Conservation (phyloP, 305 asterid genomes). For the Solanum chacoense region DNA sequence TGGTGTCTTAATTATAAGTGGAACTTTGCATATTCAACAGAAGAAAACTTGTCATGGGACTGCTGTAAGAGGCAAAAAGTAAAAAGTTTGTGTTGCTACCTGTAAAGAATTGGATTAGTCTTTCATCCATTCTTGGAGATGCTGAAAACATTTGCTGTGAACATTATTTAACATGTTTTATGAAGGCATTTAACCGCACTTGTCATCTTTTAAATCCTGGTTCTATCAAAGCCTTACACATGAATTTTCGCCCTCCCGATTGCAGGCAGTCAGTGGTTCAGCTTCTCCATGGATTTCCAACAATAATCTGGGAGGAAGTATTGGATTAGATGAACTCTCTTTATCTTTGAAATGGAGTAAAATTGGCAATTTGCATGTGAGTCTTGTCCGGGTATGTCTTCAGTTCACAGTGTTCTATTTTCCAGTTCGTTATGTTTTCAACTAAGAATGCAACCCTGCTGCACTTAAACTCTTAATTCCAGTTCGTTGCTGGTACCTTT, state of each 20-base stretch:
- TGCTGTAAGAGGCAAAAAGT: background rate
- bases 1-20: background rate
- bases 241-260: background rate
- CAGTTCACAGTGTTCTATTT: background rate
- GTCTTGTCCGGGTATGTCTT: slow-evolving; percentile 58
- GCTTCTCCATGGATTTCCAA: slow-evolving; percentile 46
- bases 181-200: background rate
- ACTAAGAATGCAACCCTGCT: background rate
- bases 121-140: background rate
- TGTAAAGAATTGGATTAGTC: background rate
- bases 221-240: background rate
- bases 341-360: slow-evolving; percentile 79
- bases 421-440: background rate
- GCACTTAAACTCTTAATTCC: background rate
- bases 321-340: slow-evolving; percentile 44
- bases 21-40: background rate
- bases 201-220: background rate
- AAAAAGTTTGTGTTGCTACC: background rate
- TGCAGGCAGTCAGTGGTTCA: slow-evolving; percentile 65
- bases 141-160: background rate
- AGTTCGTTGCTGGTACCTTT: background rate
- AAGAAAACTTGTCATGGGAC: background rate
- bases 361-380: slow-evolving; percentile 74
- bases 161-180: background rate
- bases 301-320: slow-evolving; percentile 40